These are phyloP conservation scores for Aspergillus uvarum DNA, from an alignment of 2,329 filamentous ascomycete genomes.

Conservation along the genomic window DNA sequence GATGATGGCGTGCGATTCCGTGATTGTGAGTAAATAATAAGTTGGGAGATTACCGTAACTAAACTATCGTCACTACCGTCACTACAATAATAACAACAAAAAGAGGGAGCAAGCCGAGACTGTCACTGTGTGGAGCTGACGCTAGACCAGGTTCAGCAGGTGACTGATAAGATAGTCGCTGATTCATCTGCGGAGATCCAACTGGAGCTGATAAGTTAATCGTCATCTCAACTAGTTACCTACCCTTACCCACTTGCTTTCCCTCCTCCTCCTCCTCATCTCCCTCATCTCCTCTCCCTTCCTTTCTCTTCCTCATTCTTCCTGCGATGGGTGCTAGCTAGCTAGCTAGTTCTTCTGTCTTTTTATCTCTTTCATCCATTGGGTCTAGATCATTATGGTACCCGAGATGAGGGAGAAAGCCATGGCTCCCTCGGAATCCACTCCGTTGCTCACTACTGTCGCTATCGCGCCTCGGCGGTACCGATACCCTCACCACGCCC, in stretches of 20 bases:
- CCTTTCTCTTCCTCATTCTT: not conserved
- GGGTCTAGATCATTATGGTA: constrained; percentile 1
- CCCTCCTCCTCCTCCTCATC: not conserved
- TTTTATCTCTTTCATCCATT: not conserved
- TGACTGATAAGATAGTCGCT: not conserved
- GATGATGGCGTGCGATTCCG: not conserved
- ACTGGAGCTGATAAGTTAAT: not conserved
- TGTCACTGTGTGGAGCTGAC: too few species aligned
- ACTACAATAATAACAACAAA: too few species aligned
- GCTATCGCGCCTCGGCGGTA: constrained; percentile 39
- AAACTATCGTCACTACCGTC: too few species aligned
- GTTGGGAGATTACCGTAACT: not conserved
- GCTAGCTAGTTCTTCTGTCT: not conserved
- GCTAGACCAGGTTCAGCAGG: too few species aligned
- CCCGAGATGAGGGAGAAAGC: constrained; percentile 37
- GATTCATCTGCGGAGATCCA: not conserved
- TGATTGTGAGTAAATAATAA: not conserved
- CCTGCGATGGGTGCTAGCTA: not conserved
- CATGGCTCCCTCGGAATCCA: constrained; percentile 41
- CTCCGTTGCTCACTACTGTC: constrained; percentile 43
- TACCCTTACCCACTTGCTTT: not conserved
- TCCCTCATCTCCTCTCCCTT: not conserved
- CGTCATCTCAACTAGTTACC: too few species aligned
- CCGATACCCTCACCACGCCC: constrained; percentile 44
- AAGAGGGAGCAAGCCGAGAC: too few species aligned